These are phyloP conservation scores for Cryptosporidium tyzzeri DNA, from an alignment of 169 alveolate genomes.

Conservation along the genomic window DNA sequence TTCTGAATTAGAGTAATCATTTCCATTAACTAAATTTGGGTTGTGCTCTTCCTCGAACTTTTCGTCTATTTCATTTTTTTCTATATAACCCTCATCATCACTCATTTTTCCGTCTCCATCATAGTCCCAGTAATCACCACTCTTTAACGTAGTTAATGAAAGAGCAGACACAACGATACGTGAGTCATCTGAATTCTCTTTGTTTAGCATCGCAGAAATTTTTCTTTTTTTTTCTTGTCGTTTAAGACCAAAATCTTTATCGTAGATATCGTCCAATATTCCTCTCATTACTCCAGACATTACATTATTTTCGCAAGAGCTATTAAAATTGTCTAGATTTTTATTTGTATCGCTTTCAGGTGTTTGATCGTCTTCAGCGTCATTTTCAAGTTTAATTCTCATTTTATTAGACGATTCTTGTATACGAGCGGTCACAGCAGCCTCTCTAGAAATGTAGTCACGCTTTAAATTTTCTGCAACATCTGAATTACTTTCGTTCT, in stretches of 20 bases:
- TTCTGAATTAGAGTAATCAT: constrained; percentile 45
- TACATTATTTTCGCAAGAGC: neutral
- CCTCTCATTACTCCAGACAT: neutral
- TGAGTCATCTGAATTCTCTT: constrained; percentile 25
- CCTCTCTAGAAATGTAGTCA: constrained; percentile 66
- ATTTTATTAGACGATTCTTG: constrained; percentile 54
- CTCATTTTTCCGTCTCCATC: constrained; percentile 75
- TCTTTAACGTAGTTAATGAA: constrained; percentile 55
- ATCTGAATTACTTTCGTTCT: constrained; percentile 55
- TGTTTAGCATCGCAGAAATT: constrained; percentile 42
- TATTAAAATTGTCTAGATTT: neutral
- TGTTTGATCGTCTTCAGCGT: constrained; percentile 33
- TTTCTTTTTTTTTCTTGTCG: constrained; percentile 71
- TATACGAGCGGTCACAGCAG: constrained; percentile 57
- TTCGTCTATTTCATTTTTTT: constrained; percentile 50
- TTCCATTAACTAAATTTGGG: constrained; percentile 42
- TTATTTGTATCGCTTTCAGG: neutral
- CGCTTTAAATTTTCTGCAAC: constrained; percentile 69
- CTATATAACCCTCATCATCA: constrained; percentile 70
- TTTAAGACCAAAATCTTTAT: constrained; percentile 51
- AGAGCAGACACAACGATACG: constrained; percentile 64
- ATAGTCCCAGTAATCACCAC: constrained; percentile 60
- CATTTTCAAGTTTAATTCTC: constrained; percentile 43
- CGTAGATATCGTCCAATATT: constrained; percentile 70
- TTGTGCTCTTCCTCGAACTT: constrained; percentile 37